Conservation (phyloP, 2,329 filamentous ascomycete species). For the Tolypocladium album region DNA sequence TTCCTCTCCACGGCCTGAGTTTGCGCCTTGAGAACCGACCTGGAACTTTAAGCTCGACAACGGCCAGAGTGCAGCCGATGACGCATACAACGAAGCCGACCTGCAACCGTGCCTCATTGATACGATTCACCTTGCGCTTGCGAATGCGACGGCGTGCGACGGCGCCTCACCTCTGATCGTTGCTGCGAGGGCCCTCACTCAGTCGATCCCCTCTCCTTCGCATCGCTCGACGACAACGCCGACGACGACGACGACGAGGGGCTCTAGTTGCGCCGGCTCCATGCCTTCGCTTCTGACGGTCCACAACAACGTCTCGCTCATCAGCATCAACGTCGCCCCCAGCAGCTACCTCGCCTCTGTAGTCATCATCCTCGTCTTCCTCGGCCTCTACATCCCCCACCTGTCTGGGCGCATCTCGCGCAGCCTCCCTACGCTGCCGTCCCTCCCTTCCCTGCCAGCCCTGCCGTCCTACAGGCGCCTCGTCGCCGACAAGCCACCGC, state of each 20-base stretch:
- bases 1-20: neutral
- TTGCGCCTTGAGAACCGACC: too few species aligned
- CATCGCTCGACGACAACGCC: neutral
- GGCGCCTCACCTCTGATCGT: neutral
- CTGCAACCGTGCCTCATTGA: neutral
- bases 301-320: slow-evolving; percentile 50
- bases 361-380: slow-evolving; percentile 37
- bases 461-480: slow-evolving; percentile 7
- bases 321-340: slow-evolving; percentile 48
- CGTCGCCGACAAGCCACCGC: slow-evolving; percentile 14
- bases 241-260: neutral
- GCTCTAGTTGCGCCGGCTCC: slow-evolving; percentile 13
- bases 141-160: neutral
- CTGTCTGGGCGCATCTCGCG: slow-evolving; percentile 22
- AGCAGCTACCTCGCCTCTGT: slow-evolving; percentile 45
- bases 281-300: slow-evolving; percentile 51
- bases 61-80: neutral
- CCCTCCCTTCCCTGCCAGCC: neutral
- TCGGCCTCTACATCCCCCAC: slow-evolving; percentile 35
- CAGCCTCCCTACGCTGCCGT: slow-evolving; percentile 20
- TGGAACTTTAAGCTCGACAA: neutral
- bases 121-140: neutral
- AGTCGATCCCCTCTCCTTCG: neutral
- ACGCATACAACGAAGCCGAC: neutral
- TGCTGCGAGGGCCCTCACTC: neutral